Evolutionary conservation across 2,329 filamentous ascomycete genomes (phyloP).

Genomic region (Ophiocordyceps camponoti-floridani): DNA sequence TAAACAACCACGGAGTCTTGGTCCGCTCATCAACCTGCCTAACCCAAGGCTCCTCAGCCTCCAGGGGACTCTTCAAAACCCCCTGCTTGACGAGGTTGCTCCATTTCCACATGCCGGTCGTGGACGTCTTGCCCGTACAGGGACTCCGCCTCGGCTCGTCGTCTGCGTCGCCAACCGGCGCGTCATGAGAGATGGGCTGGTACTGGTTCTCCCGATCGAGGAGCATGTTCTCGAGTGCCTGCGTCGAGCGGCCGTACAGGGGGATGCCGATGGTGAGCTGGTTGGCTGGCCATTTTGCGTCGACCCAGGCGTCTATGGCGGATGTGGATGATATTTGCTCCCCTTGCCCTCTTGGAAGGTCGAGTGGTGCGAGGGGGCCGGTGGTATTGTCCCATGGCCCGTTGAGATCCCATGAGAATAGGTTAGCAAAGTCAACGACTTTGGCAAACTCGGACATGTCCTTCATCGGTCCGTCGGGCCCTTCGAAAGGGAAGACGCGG

Average conservation of each 20-base stretch:
- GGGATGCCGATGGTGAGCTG: constrained; percentile 1
- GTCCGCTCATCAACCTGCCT: constrained; percentile 1
- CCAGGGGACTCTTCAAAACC: not conserved
- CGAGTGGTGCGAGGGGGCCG: constrained; percentile 2
- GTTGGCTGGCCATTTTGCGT: constrained; percentile 1
- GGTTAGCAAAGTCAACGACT: not conserved
- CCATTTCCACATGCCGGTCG: constrained; percentile 2
- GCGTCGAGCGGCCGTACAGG: constrained; percentile 2
- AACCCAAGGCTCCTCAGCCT: constrained; percentile 2
- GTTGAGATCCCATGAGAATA: constrained; percentile 4
- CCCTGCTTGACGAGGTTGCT: constrained; percentile 1
- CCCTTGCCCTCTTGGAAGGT: constrained; percentile 1
- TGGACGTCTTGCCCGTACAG: not conserved
- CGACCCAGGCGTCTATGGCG: constrained; percentile 2
- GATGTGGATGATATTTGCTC: constrained; percentile 1
- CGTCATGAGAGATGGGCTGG: not conserved
- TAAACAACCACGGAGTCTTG: not conserved
- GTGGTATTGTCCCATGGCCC: constrained; percentile 1
- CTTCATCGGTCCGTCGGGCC: constrained; percentile 1
- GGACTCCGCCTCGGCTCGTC: not conserved
- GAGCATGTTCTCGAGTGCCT: constrained; percentile 1
- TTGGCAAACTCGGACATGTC: not conserved
- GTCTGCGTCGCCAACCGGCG: not conserved
- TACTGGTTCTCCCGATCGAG: constrained; percentile 1
- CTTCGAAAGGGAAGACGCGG: constrained; percentile 2